Conservation (phyloP, 495 filamentous ascomycete species). For the Penicillium subrubescens region DNA sequence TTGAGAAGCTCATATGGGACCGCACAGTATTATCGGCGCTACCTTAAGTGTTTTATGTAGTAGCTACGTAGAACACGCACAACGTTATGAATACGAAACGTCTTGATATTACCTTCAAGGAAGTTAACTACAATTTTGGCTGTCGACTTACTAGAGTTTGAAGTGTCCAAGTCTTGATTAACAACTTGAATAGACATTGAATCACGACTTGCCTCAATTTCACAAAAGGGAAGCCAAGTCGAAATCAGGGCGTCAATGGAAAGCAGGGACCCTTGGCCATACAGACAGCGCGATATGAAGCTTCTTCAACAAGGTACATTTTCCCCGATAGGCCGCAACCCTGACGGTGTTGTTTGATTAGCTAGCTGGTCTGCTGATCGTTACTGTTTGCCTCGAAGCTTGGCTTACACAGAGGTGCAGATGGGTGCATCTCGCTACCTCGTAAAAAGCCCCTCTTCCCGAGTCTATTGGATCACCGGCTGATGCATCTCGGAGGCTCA, state of each 20-base stretch:
- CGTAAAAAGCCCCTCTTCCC: neutral
- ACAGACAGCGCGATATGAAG: neutral
- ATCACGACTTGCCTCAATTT: neutral
- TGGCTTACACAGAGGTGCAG: conserved; percentile 1
- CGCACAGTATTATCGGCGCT: neutral
- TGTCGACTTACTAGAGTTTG: neutral
- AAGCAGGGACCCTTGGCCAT: neutral
- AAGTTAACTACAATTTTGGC: neutral
- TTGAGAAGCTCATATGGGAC: neutral
- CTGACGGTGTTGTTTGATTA: neutral
- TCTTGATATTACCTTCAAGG: neutral
- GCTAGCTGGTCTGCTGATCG: neutral
- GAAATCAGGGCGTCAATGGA: neutral
- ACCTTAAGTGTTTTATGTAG: neutral
- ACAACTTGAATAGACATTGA: too few species aligned
- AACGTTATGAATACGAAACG: neutral
- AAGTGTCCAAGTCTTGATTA: too few species aligned
- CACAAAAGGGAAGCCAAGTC: neutral
- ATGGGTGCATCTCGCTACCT: neutral
- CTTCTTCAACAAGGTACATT: neutral
- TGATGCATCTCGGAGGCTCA: neutral
- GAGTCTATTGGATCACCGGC: neutral
- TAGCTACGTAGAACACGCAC: neutral
- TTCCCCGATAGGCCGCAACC: neutral
- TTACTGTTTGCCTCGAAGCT: neutral